phyloP scores from a whole-genome alignment of 2,329 filamentous ascomycete genomes.

The Stachybotrys chartarum region DNA sequence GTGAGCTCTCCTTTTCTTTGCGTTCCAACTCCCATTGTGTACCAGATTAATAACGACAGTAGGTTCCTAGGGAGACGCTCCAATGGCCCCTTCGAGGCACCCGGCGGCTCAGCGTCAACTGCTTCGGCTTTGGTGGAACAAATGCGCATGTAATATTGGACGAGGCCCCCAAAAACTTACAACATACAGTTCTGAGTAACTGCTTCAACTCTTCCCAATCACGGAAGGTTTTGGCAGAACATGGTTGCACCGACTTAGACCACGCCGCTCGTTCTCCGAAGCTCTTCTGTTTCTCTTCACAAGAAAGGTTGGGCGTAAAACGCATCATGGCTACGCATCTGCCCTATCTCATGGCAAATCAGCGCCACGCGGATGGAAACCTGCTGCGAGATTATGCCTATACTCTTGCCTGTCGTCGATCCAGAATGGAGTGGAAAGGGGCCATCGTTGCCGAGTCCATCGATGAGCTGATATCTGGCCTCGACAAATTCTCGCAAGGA shows the following conservation, averaged over 20 bases:
- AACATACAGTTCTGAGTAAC: constrained; percentile 8
- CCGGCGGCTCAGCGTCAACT: constrained; percentile 46
- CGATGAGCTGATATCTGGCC: constrained; percentile 22
- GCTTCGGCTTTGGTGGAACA: constrained; percentile 52
- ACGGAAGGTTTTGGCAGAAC: background rate
- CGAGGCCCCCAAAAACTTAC: constrained; percentile 27
- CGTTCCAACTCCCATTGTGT: background rate
- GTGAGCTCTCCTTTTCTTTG: constrained; percentile 14
- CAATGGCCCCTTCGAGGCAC: constrained; percentile 36
- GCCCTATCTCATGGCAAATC: constrained; percentile 17
- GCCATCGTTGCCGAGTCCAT: constrained; percentile 27
- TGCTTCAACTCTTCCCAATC: constrained; percentile 17
- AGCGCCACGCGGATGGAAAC: background rate
- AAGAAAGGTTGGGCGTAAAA: constrained; percentile 31
- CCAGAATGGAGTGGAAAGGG: constrained; percentile 34
- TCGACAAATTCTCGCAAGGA: constrained; percentile 11
- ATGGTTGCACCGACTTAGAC: background rate
- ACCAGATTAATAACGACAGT: constrained; percentile 2
- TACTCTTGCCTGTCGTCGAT: constrained; percentile 37
- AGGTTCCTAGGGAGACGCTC: constrained; percentile 32
- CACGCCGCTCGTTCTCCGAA: constrained; percentile 14
- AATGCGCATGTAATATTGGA: constrained; percentile 48
- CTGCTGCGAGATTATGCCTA: constrained; percentile 36
- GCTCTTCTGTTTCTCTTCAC: constrained; percentile 36
- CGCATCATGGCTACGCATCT: constrained; percentile 27